Conservation (phyloP, 1,284 basidiomycete species). For the Rhizoctonia solani region DNA sequence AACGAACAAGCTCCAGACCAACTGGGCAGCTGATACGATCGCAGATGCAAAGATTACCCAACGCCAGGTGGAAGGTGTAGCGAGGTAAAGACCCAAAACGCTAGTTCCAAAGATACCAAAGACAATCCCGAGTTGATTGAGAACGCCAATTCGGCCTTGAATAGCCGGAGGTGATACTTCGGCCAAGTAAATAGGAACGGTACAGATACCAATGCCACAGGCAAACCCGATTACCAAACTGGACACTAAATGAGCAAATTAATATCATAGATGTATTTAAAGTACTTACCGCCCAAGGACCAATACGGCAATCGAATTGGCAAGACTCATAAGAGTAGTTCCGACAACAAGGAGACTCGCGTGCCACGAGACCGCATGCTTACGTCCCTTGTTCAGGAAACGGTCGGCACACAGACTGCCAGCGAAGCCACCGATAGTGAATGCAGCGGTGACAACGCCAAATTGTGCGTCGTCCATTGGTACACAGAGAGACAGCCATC, state of each 20-base stretch:
- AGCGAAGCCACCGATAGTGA: constrained; percentile 84
- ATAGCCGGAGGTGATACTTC: constrained; percentile 77
- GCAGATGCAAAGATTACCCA: constrained; percentile 70
- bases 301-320: constrained; percentile 61
- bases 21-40: constrained; percentile 62
- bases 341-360: constrained; percentile 64
- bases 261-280: constrained; percentile 13
- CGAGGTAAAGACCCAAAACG: constrained; percentile 62
- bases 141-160: constrained; percentile 76
- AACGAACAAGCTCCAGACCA: constrained; percentile 56
- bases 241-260: constrained; percentile 10
- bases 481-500: constrained; percentile 60
- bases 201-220: constrained; percentile 81
- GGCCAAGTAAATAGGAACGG: constrained; percentile 83
- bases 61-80: constrained; percentile 72
- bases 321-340: constrained; percentile 64
- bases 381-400: constrained; percentile 72
- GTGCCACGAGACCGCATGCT: constrained; percentile 63
- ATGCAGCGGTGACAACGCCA: constrained; percentile 79
- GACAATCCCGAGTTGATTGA: constrained; percentile 88
- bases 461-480: constrained; percentile 76
- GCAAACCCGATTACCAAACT: constrained; percentile 80
- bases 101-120: constrained; percentile 83
- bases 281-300: constrained; percentile 65
- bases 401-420: constrained; percentile 75